These are phyloP conservation scores for Penicillium crystallinum DNA, from an alignment of 495 filamentous ascomycete genomes.

Conservation along the genomic window DNA sequence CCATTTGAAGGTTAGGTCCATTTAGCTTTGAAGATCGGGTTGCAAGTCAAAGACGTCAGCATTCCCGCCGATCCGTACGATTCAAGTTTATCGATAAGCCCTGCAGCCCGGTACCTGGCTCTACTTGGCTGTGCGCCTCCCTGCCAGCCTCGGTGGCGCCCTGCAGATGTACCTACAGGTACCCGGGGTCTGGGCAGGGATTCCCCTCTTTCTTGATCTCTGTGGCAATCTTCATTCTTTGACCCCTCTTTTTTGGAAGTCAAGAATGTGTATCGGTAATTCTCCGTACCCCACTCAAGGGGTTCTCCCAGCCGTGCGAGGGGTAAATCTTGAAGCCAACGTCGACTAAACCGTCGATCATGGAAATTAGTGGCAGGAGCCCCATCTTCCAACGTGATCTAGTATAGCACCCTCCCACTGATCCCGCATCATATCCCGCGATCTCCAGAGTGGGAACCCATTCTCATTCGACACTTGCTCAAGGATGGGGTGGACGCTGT, in stretches of 20 bases:
- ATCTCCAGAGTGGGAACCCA: too few relatives aligned
- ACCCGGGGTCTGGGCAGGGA: conserved; percentile 9
- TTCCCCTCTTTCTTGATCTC: conserved; percentile 2
- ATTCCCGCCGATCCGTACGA: conserved; percentile 10
- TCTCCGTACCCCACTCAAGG: not conserved
- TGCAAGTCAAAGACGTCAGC: conserved; percentile 8
- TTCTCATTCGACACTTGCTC: too few relatives aligned
- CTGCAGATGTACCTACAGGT: conserved; percentile 28
- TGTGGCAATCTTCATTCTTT: not conserved
- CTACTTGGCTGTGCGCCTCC: conserved; percentile 16
- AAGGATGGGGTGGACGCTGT: not conserved
- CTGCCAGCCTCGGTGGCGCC: conserved; percentile 10
- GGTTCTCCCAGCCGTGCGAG: not conserved
- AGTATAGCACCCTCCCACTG: not conserved
- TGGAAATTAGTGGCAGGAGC: not conserved
- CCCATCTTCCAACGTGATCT: not conserved
- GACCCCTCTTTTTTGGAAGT: not conserved
- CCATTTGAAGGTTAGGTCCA: not conserved
- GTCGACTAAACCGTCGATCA: not conserved
- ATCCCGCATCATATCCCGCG: not conserved
- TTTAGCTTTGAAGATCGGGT: not conserved
- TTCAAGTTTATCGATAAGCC: conserved; percentile 24
- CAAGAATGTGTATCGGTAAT: not conserved
- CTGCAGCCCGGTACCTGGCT: conserved; percentile 27
- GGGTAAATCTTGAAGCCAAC: not conserved